Evolutionary conservation across 2,329 filamentous ascomycete species (phyloP), one percentile per base, ranked within the genome.

Genomic region (Verticillium klebahnii): DNA sequence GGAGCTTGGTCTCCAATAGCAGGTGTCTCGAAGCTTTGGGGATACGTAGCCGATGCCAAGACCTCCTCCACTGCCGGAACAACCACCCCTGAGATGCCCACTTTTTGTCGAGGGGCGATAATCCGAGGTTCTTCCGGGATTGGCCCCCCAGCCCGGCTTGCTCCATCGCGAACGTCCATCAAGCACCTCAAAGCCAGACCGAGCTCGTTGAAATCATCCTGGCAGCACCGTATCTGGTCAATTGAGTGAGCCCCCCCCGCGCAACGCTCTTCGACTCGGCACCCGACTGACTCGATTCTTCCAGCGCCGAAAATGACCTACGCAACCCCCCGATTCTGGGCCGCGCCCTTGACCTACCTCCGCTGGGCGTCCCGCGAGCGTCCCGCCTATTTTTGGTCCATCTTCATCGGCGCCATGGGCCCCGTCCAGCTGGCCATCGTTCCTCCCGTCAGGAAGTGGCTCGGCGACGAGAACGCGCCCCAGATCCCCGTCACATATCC

Each of bases 401-500:
- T 92, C 71, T 73, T 91, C 62, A 80, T 98, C 67, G 94, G 91
- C 69, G 80, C 77, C 66, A 71, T 86, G 61, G 93, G 93, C 12
- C 95, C 94, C 39, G 76, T 90, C 62, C 79, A 85, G 62, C 80
- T 96, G 66, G 75, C 89, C 63, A 81, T 84, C 61, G 89, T 92
- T 1, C 93, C 93, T 54, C 90, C 92, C 57, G 80, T 96, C 68
- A 82, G 93, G 74, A 78, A 81, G 65, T 82, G 80, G 66, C 76
- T 96, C 62, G 93, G 93, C 69, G 92, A 97, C 74, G 79, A 87
- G 69, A 84, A 88, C 69, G 85, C 89, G 66, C 80, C 85, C 66
- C 85, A 82, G 62, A 88, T 98, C 67, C 95, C 95, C 36, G 79
- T 93, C 76, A 96, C 93, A 74, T 99, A 98, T 82, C 95, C 95